phyloP scores from a whole-genome alignment of 176 grass and related monocot species.

The Avena atlantica region DNA sequence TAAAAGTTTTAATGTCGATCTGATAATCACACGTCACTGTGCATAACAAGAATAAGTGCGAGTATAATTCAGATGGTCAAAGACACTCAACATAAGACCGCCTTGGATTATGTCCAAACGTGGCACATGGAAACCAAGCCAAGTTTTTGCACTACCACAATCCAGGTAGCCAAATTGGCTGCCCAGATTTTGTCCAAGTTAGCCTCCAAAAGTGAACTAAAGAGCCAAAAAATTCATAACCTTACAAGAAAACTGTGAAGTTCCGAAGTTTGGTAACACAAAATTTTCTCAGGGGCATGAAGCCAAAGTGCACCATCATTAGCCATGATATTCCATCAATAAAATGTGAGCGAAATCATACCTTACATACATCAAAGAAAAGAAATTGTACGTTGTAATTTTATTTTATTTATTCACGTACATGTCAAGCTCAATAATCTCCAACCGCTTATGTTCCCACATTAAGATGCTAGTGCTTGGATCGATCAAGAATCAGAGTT shows the following conservation, averaged over 20 bases:
- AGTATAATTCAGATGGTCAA: background rate
- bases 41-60: constrained; percentile 1
- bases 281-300: background rate
- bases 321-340: background rate
- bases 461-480: background rate
- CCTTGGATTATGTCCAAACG: background rate
- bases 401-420: constrained; percentile 4
- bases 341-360: background rate
- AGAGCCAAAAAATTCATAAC: background rate
- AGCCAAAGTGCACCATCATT: background rate
- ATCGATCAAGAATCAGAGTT: constrained; percentile 9
- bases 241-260: background rate
- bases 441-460: background rate
- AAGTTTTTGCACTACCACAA: background rate
- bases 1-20: background rate
- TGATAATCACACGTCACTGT: background rate
- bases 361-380: constrained; percentile 1
- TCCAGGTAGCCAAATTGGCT: background rate
- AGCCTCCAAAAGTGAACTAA: background rate
- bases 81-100: background rate
- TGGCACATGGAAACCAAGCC: constrained; percentile 10
- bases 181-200: background rate
- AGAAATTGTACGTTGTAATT: background rate
- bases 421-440: constrained; percentile 21
- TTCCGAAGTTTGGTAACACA: background rate